Percentiles rank a stretch among this genome's conserved stretches.
Evolutionary conservation across 768 basidiomycete species (phyloP).

Genomic region (Termitomyces sp.): DNA sequence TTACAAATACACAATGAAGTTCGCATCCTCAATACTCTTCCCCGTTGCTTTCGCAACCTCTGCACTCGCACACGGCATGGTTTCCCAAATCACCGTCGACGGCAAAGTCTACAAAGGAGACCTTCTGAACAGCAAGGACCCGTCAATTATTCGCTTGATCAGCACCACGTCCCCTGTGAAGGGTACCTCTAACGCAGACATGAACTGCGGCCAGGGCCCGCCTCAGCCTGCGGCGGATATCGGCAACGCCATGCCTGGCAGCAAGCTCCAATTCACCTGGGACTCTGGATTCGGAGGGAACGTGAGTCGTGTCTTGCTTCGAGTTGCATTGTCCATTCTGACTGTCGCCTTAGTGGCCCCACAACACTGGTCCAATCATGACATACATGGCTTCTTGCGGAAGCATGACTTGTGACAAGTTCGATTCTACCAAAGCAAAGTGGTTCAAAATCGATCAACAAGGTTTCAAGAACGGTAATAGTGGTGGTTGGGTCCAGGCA

Average conservation of each 20-base stretch:
- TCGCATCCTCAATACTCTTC: conserved; percentile 21
- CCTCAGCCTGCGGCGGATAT: conserved; percentile 39
- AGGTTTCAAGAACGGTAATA: conserved; percentile 30
- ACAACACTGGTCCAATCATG: conserved; percentile 64
- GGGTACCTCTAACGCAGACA: conserved; percentile 48
- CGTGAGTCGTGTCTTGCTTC: conserved; percentile 20
- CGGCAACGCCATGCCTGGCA: conserved; percentile 35
- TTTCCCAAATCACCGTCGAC: conserved; percentile 32
- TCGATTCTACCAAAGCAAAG: conserved; percentile 49
- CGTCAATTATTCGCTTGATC: conserved; percentile 38
- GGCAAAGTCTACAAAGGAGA: conserved; percentile 34
- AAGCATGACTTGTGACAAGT: conserved; percentile 49
- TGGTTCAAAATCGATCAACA: conserved; percentile 73
- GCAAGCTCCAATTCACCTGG: conserved; percentile 2
- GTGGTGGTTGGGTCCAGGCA: conserved; percentile 44
- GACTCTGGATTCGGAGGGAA: conserved; percentile 5
- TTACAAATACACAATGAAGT: conserved; percentile 16
- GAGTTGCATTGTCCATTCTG: neutral
- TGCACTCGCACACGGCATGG: conserved; percentile 42
- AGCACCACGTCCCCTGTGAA: conserved; percentile 36
- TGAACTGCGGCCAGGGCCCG: conserved; percentile 60
- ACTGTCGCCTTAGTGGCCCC: conserved; percentile 31
- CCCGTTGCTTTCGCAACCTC: conserved; percentile 30
- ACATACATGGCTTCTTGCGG: conserved; percentile 72
- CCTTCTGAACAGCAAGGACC: conserved; percentile 19